Percentiles rank a stretch among this genome's conserved stretches.
Conservation (phyloP, 768 basidiomycete species). For the Suillus paluster region DNA sequence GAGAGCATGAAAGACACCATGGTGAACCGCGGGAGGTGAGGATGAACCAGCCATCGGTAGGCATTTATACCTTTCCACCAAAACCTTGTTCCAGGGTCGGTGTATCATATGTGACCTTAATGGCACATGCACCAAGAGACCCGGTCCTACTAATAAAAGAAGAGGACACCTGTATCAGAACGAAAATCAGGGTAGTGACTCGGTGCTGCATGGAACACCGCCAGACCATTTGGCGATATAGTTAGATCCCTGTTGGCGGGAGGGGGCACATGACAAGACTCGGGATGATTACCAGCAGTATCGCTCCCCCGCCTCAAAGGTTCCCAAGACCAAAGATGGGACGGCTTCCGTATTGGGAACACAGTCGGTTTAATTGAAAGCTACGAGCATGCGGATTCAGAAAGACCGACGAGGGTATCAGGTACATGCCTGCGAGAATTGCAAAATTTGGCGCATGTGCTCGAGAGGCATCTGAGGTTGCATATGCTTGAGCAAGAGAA, state of each 20-base stretch:
- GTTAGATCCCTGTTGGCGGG: background rate
- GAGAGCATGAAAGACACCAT: constrained; percentile 13
- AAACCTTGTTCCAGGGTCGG: background rate
- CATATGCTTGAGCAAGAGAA: constrained; percentile 4
- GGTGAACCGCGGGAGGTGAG: background rate
- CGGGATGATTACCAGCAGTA: background rate
- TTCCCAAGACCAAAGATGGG: background rate
- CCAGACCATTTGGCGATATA: background rate
- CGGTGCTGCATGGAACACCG: background rate
- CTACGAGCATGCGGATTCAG: background rate
- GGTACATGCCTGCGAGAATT: background rate
- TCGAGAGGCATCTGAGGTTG: background rate
- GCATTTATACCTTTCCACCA: constrained; percentile 9
- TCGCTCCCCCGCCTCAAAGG: no score
- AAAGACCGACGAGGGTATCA: background rate
- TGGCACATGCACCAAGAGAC: constrained; percentile 1
- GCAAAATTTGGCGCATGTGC: background rate
- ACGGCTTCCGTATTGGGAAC: background rate
- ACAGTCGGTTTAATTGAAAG: background rate
- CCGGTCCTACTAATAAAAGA: background rate
- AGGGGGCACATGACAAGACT: background rate
- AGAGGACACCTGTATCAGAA: background rate
- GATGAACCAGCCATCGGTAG: background rate
- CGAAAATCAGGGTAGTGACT: background rate
- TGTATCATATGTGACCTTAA: background rate